phyloP scores from a whole-genome alignment of 2,329 filamentous ascomycete species.

The Xylaria sp. region DNA sequence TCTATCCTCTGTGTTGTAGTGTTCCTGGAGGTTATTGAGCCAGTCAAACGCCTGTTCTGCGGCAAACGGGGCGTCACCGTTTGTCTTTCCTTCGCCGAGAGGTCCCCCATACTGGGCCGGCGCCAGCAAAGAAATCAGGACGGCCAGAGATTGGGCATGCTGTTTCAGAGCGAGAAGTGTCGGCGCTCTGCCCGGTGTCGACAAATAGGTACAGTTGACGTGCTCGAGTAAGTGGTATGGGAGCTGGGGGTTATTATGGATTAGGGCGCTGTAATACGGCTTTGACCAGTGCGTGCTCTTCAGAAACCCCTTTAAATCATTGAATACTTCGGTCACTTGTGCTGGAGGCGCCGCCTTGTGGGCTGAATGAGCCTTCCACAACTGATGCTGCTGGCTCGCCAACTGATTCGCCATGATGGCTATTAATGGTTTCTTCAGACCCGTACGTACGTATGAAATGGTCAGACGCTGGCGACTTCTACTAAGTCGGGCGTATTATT shows the following conservation, averaged over 20 bases:
- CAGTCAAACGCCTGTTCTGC: constrained; percentile 62
- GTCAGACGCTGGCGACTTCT: not conserved
- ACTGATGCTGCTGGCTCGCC: not conserved
- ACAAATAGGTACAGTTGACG: constrained; percentile 64
- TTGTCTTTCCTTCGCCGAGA: constrained; percentile 34
- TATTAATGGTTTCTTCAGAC: constrained; percentile 8
- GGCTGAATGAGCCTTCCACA: not conserved
- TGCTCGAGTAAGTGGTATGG: constrained; percentile 48
- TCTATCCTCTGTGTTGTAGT: constrained; percentile 56
- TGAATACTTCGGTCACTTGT: constrained; percentile 35
- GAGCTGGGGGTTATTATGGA: constrained; percentile 42
- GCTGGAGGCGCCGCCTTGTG: constrained; percentile 17
- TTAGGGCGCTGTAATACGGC: constrained; percentile 49
- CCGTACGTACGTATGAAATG: constrained; percentile 2
- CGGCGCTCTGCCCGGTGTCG: constrained; percentile 55
- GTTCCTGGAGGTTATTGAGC: constrained; percentile 55
- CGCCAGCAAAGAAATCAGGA: constrained; percentile 56
- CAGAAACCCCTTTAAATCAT: constrained; percentile 45
- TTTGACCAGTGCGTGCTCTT: constrained; percentile 48
- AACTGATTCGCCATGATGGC: not conserved
- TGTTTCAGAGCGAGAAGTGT: constrained; percentile 64
- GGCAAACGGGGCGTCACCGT: constrained; percentile 40
- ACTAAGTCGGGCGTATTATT: constrained; percentile 1
- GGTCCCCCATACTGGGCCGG: constrained; percentile 45
- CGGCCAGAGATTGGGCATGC: constrained; percentile 62